These are phyloP conservation scores for Furcasterigmium sp. DNA, from an alignment of 2,329 filamentous ascomycete species.

Conservation along the genomic window DNA sequence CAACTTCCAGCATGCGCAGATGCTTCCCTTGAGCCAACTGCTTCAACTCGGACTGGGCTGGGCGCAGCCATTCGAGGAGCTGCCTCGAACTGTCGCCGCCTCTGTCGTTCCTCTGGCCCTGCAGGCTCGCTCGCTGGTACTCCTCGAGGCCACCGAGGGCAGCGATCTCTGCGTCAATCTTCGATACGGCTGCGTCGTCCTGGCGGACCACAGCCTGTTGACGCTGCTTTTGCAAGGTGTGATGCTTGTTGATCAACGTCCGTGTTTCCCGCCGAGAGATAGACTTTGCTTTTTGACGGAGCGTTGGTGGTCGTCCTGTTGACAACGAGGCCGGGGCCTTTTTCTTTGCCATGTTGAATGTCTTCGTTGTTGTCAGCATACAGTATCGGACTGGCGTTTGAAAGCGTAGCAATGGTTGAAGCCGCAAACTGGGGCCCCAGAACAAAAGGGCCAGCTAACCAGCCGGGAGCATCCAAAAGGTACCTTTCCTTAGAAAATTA, in stretches of 20 bases:
- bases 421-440: too few relatives aligned
- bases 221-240: conserved; percentile 59
- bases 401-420: too few relatives aligned
- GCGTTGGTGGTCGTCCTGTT: conserved; percentile 51
- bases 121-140: conserved; percentile 65
- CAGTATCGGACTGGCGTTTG: too few relatives aligned
- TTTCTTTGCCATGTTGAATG: conserved; percentile 7
- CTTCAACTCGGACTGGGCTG: conserved; percentile 17
- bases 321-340: conserved; percentile 23
- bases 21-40: neutral
- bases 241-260: conserved; percentile 59
- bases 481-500: too few relatives aligned
- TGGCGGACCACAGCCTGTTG: conserved; percentile 45
- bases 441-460: too few relatives aligned
- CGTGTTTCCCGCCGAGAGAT: conserved; percentile 62
- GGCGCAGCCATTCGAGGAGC: conserved; percentile 57
- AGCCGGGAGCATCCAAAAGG: too few relatives aligned
- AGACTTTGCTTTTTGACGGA: conserved; percentile 41
- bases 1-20: conserved; percentile 74
- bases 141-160: conserved; percentile 55
- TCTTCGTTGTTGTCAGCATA: too few relatives aligned
- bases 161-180: conserved; percentile 47
- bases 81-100: conserved; percentile 63
- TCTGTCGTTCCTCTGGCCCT: conserved; percentile 59
- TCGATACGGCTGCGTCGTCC: conserved; percentile 45